Evolutionary conservation across 2,329 filamentous ascomycete species (phyloP).

Genomic region (Trichoderma brevicompactum): DNA sequence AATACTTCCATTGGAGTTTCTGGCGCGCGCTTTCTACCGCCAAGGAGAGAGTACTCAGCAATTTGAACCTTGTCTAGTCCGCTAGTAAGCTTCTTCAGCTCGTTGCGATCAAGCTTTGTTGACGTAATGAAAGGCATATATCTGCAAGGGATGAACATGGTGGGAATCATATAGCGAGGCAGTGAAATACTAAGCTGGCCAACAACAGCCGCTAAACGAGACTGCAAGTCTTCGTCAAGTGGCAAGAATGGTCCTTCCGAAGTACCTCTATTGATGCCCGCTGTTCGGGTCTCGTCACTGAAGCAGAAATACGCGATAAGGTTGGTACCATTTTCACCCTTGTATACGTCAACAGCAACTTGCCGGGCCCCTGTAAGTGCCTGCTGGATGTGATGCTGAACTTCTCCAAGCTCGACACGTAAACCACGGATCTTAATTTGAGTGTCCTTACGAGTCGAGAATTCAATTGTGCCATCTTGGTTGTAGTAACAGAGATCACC

Average conservation of each 20-base stretch:
- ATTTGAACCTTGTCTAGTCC: neutral
- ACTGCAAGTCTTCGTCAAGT: conserved; percentile 9
- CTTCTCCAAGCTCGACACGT: conserved; percentile 25
- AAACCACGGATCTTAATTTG: conserved; percentile 28
- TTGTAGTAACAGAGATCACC: conserved; percentile 52
- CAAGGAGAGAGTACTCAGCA: conserved; percentile 12
- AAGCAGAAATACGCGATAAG: conserved; percentile 22
- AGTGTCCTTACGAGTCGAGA: conserved; percentile 23
- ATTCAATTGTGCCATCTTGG: conserved; percentile 29
- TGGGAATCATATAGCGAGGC: conserved; percentile 25
- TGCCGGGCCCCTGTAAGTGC: neutral
- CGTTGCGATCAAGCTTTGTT: conserved; percentile 21
- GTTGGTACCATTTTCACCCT: conserved; percentile 12
- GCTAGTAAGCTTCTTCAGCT: conserved; percentile 10
- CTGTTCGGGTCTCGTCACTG: conserved; percentile 17
- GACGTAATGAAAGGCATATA: conserved; percentile 28
- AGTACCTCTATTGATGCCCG: neutral
- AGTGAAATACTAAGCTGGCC: conserved; percentile 14
- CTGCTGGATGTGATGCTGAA: conserved; percentile 24
- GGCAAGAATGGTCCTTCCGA: conserved; percentile 9
- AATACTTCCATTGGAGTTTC: conserved; percentile 21
- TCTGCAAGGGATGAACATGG: conserved; percentile 17
- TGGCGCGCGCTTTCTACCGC: conserved; percentile 7
- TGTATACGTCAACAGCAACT: conserved; percentile 23
- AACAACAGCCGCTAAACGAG: neutral